These are phyloP conservation scores for Massarina eburnea DNA, from an alignment of 2,329 filamentous ascomycete species.

Conservation along the genomic window DNA sequence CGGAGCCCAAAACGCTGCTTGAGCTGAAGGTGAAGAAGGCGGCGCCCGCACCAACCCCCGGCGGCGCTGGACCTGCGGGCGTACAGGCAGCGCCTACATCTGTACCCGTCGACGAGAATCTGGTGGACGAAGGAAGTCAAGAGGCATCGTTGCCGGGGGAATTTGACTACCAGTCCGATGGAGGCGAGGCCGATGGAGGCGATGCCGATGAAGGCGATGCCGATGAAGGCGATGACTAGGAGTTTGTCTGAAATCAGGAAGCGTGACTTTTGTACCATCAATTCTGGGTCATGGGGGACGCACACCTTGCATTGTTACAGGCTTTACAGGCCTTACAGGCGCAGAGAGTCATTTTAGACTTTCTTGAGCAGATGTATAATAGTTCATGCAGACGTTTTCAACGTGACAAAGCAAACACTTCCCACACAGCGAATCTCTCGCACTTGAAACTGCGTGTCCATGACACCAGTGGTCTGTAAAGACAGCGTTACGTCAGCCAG, in stretches of 20 bases:
- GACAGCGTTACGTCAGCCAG: not conserved
- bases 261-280: constrained; percentile 31
- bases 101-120: constrained; percentile 61
- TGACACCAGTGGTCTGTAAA: too few relatives aligned
- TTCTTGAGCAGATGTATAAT: constrained; percentile 6
- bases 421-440: too few relatives aligned
- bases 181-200: constrained; percentile 44
- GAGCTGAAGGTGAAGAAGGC: constrained; percentile 91
- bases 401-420: too few relatives aligned
- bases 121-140: constrained; percentile 81
- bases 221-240: constrained; percentile 10
- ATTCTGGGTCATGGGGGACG: constrained; percentile 7
- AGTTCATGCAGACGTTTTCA: not conserved
- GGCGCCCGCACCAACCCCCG: constrained; percentile 49
- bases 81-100: constrained; percentile 72
- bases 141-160: constrained; percentile 71
- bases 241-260: constrained; percentile 2
- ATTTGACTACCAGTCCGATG: constrained; percentile 78
- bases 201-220: constrained; percentile 28
- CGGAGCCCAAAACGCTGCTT: constrained; percentile 76
- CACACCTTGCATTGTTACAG: constrained; percentile 23
- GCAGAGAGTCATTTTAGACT: too few relatives aligned
- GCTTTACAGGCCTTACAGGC: constrained; percentile 3
- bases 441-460: too few relatives aligned
- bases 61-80: constrained; percentile 46